Conservation (phyloP, 495 filamentous ascomycete genomes). For the Penicillium daleae region DNA sequence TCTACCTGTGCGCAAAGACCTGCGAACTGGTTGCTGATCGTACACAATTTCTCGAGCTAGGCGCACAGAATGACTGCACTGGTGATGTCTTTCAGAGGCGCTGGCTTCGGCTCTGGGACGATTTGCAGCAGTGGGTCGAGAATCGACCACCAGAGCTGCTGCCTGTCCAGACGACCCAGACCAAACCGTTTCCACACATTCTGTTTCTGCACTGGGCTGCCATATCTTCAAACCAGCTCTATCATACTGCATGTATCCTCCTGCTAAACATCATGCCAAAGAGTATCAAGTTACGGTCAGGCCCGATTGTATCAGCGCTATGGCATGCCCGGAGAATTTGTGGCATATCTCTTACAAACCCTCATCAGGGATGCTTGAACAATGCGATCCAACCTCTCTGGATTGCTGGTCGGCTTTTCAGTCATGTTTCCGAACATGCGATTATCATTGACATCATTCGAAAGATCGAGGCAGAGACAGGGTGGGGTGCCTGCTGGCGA, state of each 20-base stretch:
- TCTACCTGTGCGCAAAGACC: slow-evolving; percentile 47
- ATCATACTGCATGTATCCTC: slow-evolving; percentile 51
- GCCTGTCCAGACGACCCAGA: slow-evolving; percentile 36
- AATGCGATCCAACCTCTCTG: slow-evolving; percentile 55
- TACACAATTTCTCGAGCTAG: slow-evolving; percentile 42
- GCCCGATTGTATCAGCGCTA: slow-evolving; percentile 32
- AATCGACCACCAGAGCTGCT: slow-evolving; percentile 45
- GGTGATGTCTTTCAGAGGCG: slow-evolving; percentile 29
- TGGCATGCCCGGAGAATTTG: slow-evolving; percentile 55
- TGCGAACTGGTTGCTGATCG: slow-evolving; percentile 48
- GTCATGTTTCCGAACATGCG: slow-evolving; percentile 48
- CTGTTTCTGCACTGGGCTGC: slow-evolving; percentile 52
- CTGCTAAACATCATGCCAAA: slow-evolving; percentile 47
- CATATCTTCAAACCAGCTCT: slow-evolving; percentile 54
- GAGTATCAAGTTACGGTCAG: slow-evolving; percentile 31
- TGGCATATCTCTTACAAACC: slow-evolving; percentile 52
- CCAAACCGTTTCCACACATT: slow-evolving; percentile 47
- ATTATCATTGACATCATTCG: slow-evolving; percentile 46
- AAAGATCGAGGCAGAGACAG: slow-evolving; percentile 47
- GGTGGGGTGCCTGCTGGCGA: slow-evolving; percentile 52
- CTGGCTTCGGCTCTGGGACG: slow-evolving; percentile 47
- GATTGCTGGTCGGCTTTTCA: slow-evolving; percentile 52
- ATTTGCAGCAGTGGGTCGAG: slow-evolving; percentile 47
- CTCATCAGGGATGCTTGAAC: slow-evolving; percentile 51
- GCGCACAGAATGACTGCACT: slow-evolving; percentile 35